phyloP scores from a whole-genome alignment of 768 basidiomycete genomes.

The Boletus speciosus region DNA sequence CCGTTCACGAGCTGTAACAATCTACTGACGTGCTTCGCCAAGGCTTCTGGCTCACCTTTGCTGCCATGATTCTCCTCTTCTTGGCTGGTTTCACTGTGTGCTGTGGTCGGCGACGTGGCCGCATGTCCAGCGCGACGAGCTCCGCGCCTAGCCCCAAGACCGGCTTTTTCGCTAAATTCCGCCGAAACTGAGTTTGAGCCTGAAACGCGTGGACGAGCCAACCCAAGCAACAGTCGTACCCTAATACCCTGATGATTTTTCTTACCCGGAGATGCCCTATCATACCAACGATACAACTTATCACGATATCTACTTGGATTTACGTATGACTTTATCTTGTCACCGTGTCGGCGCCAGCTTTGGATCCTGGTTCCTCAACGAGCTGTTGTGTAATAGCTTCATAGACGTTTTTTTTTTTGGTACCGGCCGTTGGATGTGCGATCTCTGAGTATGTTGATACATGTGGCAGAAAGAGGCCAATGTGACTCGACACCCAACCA shows the following conservation, averaged over 20 bases:
- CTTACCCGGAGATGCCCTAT: background rate
- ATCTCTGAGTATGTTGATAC: background rate
- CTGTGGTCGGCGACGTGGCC: constrained; percentile 58
- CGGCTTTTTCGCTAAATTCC: constrained; percentile 37
- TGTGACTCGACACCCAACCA: no score
- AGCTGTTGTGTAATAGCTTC: background rate
- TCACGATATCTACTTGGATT: constrained; percentile 8
- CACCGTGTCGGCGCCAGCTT: background rate
- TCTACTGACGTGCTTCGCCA: constrained; percentile 1
- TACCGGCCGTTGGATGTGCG: background rate
- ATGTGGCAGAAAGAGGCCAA: background rate
- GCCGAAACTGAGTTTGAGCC: constrained; percentile 28
- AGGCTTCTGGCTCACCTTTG: constrained; percentile 80
- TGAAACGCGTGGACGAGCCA: background rate
- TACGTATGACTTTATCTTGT: constrained; percentile 1
- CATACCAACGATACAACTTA: constrained; percentile 8
- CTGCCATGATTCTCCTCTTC: constrained; percentile 57
- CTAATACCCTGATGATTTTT: background rate
- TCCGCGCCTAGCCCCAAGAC: constrained; percentile 21
- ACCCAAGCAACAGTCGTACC: background rate
- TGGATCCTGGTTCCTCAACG: background rate
- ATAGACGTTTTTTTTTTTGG: constrained; percentile 4
- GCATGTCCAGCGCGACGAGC: constrained; percentile 40
- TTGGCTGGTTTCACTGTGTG: constrained; percentile 68
- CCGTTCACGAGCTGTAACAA: background rate